Percentiles rank a stretch among this genome's conserved stretches.
phyloP scores from a whole-genome alignment of 176 grass and related monocot species.

The Otatea glauca region DNA sequence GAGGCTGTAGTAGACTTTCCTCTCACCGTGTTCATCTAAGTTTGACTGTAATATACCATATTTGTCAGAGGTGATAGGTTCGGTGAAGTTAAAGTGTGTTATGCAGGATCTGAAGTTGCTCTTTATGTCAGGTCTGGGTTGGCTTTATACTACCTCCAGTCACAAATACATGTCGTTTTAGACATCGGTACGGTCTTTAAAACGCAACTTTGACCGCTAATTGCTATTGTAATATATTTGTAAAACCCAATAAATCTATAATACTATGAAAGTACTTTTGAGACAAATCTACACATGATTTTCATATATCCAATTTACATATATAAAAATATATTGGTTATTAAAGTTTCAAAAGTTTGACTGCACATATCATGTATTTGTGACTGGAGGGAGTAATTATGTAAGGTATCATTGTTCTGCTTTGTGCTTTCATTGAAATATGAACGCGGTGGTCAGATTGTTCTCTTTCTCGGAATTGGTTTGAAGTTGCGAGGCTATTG shows the following conservation, averaged over 20 bases:
- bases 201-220: no score
- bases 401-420: not conserved
- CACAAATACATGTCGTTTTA: no score
- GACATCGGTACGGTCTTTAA: no score
- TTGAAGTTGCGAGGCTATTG: not conserved
- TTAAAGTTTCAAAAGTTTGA: no score
- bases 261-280: no score
- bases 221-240: no score
- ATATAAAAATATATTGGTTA: no score
- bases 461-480: not conserved
- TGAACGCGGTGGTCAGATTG: not conserved
- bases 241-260: no score
- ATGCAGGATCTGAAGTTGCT: not conserved
- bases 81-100: not conserved
- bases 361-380: no score
- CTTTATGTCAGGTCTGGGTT: not conserved
- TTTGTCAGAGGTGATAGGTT: not conserved
- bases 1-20: not conserved
- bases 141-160: not conserved
- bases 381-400: not conserved
- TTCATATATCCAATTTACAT: no score
- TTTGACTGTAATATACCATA: constrained; percentile 15
- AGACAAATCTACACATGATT: no score
- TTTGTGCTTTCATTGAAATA: constrained; percentile 1
- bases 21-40: not conserved